Base-by-base conservation (phyloP, 2,329 filamentous ascomycete genomes). In the Alternaria brassicae region DNA sequence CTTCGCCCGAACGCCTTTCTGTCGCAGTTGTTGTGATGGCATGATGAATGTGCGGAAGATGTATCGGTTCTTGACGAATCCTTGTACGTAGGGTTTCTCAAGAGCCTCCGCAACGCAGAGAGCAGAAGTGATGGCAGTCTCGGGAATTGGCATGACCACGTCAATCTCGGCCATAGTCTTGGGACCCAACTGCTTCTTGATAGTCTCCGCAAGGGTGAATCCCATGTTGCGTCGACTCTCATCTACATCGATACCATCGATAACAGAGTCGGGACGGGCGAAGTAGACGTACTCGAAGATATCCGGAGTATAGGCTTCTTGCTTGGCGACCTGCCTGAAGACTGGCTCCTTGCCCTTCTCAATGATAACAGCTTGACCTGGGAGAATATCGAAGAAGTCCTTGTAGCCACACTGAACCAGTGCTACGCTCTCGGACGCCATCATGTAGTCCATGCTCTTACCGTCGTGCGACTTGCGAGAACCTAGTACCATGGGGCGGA, bases 271-370 rank as follows among this genome's bases (percentile, higher is more conserved):
- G 0, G 91, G 91, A 2, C 93, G 84, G 13, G 91, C 89, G 70
- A 96, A 93, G 80, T 97, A 97, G 58, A 96, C 90, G 65, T 89
- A 92, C 78, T 96, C 91, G 71, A 96, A 95, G 61, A 92, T 90
- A 75, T 97, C 93, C 1, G 92, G 92, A 2, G 90, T 88, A 73
- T 96, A 96, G 15, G 84, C 83, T 68, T 86, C 84, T 67, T 85
- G 84, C 59, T 85, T 79, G 39, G 88, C 86, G 13, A 97, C 88
- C 77, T 96, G 92, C 62, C 84, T 83, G 81, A 93, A 95, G 47
- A 89, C 84, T 1, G 92, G 91, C 53, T 83, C 81, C 49, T 86
- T 83, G 39, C 91, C 91, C 80, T 96, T 96, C 71, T 89, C 83
- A 63, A 96, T 89, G 72, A 96, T 92, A 62, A 96, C 91, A 2